Conservation (phyloP, 2,329 filamentous ascomycete species). For the Sphaceloma murrayae region DNA sequence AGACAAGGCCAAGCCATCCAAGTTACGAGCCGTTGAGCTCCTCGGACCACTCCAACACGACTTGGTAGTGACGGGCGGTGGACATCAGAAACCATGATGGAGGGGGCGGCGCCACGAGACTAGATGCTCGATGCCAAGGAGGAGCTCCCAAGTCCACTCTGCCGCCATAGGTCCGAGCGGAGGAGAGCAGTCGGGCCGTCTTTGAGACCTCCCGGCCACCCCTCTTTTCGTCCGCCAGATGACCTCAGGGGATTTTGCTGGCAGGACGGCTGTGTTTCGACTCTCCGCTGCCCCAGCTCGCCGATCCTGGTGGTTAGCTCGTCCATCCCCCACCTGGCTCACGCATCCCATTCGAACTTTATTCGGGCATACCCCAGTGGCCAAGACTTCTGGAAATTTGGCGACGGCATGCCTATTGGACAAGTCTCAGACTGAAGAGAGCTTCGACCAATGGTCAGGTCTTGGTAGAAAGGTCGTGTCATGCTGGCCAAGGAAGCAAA, state of each 20-base stretch:
- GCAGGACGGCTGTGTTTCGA: constrained; percentile 6
- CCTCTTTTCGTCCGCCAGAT: not conserved
- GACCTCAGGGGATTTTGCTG: not conserved
- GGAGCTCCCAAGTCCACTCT: not conserved
- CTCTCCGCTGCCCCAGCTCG: not conserved
- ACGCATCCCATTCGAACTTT: not conserved
- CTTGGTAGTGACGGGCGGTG: not conserved
- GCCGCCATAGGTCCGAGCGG: constrained; percentile 4
- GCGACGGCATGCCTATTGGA: constrained; percentile 7
- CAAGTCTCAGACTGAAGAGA: not conserved
- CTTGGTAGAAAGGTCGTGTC: not conserved
- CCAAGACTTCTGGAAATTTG: constrained; percentile 7
- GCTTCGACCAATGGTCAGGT: not conserved
- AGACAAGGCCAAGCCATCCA: not conserved
- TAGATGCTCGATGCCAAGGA: too few species aligned
- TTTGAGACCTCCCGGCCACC: not conserved
- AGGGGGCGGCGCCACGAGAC: constrained; percentile 3
- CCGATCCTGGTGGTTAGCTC: not conserved
- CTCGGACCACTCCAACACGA: not conserved
- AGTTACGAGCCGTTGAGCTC: not conserved
- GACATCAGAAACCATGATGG: constrained; percentile 1
- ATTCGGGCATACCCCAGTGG: not conserved
- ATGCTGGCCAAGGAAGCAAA: not conserved
- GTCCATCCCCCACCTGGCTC: not conserved
- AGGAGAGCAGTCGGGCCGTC: not conserved